Base-by-base conservation (phyloP, 768 basidiomycete genomes). In the Daedalea quercina region DNA sequence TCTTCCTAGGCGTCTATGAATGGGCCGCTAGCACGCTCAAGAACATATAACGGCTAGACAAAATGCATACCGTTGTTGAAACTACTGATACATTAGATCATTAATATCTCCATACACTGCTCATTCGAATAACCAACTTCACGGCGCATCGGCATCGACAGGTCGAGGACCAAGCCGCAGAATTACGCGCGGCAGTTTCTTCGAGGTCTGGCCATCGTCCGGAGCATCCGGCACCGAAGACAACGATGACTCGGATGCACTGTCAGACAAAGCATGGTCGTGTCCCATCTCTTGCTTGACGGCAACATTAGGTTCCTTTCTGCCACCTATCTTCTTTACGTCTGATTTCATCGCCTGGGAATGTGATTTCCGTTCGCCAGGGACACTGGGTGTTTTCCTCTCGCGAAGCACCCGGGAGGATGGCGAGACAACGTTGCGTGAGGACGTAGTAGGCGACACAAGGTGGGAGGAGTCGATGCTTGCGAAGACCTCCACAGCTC, bases 1-100 rank as follows among this genome's bases (percentile, higher is more conserved):
- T 98, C 0, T 99, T 99, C 68, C 76, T 99, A 23, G 96, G 96
- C n/a, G 85, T 92, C 45, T 99, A 97, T 61, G 95, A 99, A 67
- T 86, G 82, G 79, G 81, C 76, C 0, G 73, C 85, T 3, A 73
- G 78, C 60, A 71, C 75, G 2, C 65, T 88, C 11, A 75, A 63
- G 56, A 58, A 55, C 12, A 33, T 75, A 15, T 53, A 26, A 40
- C 37, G 6, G 37, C 19, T 3, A 40, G 15, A 40, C 15, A 40
- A 40, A 40, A 40, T 40, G 15, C 13, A 13, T 44, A 44, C n/a
- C n/a, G 17, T 26, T 7, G 7, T 11, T 22, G 24, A 3, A 44
- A 22, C 13, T 44, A 13, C 9, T 22, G 20, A 6, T 44, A 13
- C 44, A 44, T 44, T 13, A 22, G 11, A 26, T 22, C 9, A 20